phyloP scores from a whole-genome alignment of 306 rosid species.

The Cucurbita maxima region DNA sequence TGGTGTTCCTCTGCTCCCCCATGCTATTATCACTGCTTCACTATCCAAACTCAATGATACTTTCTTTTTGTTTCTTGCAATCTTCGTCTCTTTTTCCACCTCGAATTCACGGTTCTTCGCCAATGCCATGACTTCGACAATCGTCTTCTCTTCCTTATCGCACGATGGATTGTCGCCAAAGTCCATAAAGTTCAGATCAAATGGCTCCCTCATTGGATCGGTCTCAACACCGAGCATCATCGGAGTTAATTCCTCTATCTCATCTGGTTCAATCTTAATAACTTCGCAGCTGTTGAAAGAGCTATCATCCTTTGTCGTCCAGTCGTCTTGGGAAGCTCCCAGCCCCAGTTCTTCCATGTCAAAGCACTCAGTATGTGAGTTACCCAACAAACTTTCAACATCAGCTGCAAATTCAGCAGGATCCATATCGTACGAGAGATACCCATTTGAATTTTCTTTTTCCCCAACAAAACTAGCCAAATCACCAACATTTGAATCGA shows the following conservation, averaged over 20 bases:
- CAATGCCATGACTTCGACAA: background rate
- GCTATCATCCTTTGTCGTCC: constrained; percentile 11
- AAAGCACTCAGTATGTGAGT: constrained; percentile 48
- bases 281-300: constrained; percentile 2
- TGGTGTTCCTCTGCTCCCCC: constrained; percentile 60
- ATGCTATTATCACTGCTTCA: constrained; percentile 59
- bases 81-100: constrained; percentile 7
- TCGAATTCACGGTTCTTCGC: constrained; percentile 5
- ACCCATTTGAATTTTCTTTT: constrained; percentile 26
- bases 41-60: constrained; percentile 52
- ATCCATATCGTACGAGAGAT: constrained; percentile 52
- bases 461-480: background rate
- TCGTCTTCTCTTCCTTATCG: constrained; percentile 22
- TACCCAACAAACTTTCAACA: constrained; percentile 75
- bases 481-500: constrained; percentile 1
- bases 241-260: constrained; percentile 5
- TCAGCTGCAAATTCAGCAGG: constrained; percentile 79
- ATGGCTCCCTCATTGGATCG: constrained; percentile 41
- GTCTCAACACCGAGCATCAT: constrained; percentile 13
- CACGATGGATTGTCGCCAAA: constrained; percentile 27
- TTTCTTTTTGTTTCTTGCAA: constrained; percentile 20
- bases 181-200: constrained; percentile 47
- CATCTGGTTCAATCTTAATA: constrained; percentile 37
- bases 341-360: constrained; percentile 78
- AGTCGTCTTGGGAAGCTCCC: constrained; percentile 12